Evolutionary conservation across 495 filamentous ascomycete genomes (phyloP).

Genomic region (Neurospora pannonica): DNA sequence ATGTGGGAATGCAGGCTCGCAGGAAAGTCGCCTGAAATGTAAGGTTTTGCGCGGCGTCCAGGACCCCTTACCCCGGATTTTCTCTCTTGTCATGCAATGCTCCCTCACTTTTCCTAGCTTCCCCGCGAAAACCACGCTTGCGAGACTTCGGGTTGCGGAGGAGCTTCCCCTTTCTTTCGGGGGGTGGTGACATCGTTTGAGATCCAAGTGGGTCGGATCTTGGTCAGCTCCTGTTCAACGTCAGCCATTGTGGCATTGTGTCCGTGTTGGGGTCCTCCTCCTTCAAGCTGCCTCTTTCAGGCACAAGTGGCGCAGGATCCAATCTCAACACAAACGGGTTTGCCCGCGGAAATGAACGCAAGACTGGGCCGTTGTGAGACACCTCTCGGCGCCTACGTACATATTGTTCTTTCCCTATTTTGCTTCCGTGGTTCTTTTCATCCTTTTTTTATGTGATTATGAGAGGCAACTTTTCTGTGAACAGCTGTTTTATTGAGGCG

Average conservation of each 20-base stretch:
- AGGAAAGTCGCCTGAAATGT: neutral
- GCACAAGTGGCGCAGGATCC: neutral
- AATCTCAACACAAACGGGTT: neutral
- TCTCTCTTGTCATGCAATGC: neutral
- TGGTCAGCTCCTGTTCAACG: neutral
- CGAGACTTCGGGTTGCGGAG: neutral
- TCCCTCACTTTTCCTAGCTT: neutral
- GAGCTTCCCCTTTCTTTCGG: neutral
- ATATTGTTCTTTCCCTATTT: neutral
- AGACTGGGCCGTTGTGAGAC: neutral
- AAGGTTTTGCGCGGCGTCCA: neutral
- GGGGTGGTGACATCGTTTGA: neutral
- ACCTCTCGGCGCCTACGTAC: neutral
- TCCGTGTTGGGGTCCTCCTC: neutral
- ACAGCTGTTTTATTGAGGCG: neutral
- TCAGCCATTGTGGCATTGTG: neutral
- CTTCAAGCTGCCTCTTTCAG: neutral
- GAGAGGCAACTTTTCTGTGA: neutral
- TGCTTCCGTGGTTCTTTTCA: neutral
- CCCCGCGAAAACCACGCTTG: neutral
- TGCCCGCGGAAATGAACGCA: neutral
- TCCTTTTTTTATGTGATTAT: neutral
- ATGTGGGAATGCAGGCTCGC: neutral
- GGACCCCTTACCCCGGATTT: neutral
- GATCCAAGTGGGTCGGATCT: neutral